Evolutionary conservation across 2,329 filamentous ascomycete genomes (phyloP).

Genomic region (Byssochlamys sp.): DNA sequence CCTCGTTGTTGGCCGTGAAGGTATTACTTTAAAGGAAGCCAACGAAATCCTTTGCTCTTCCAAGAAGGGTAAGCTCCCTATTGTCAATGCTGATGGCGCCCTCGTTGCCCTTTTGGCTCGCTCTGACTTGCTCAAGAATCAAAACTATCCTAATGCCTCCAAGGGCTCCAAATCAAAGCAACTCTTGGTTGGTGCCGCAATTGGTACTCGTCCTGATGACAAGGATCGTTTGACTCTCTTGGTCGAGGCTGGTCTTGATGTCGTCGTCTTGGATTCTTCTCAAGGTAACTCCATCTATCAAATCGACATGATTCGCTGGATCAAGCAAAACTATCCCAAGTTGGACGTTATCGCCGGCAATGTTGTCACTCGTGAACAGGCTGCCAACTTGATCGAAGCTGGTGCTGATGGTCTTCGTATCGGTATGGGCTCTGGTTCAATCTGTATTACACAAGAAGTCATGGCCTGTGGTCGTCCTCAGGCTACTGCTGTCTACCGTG

Average conservation of each 20-base stretch:
- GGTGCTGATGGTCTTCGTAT: conserved; percentile 95
- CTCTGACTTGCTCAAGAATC: conserved; percentile 96
- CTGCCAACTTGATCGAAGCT: conserved; percentile 79
- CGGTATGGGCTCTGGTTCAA: conserved; percentile 95
- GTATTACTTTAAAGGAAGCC: conserved; percentile 75
- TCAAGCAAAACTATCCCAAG: conserved; percentile 74
- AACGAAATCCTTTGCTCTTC: conserved; percentile 88
- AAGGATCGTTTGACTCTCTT: conserved; percentile 76
- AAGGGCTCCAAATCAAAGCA: conserved; percentile 98
- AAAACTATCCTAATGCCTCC: conserved; percentile 89
- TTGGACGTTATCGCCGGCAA: conserved; percentile 97
- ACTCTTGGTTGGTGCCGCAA: conserved; percentile 86
- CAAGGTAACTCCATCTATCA: conserved; percentile 99
- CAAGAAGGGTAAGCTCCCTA: conserved; percentile 96
- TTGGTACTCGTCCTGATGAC: conserved; percentile 89
- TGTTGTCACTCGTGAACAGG: conserved; percentile 94
- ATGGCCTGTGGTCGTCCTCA: conserved; percentile 97
- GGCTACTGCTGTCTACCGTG: conserved; percentile 82
- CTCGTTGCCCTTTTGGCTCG: conserved; percentile 85
- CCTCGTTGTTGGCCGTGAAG: conserved; percentile 74
- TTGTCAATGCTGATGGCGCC: conserved; percentile 74
- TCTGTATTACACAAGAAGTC: conserved; percentile 98
- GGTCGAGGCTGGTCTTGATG: conserved; percentile 87
- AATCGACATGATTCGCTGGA: conserved; percentile 93
- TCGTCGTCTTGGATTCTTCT: conserved; percentile 89